Evolutionary conservation across 352 stramenopile genomes (phyloP).

Genomic region (Phytophthora chlamydospora): DNA sequence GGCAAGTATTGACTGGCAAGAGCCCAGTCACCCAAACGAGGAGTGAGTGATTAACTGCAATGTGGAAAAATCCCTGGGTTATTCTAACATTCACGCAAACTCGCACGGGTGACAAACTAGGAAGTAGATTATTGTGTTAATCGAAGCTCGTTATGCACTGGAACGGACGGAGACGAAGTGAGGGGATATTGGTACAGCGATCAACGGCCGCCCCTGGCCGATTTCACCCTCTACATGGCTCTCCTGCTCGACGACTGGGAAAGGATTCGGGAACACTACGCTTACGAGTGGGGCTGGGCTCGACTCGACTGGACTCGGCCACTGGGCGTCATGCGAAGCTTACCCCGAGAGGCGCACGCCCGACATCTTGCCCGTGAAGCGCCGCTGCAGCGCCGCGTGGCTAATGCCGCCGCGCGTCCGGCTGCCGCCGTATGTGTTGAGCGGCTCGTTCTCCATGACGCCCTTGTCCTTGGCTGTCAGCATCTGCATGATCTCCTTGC

Average conservation of each 20-base stretch:
- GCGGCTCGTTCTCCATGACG: constrained; percentile 69
- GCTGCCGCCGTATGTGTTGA: constrained; percentile 71
- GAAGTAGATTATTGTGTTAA: constrained; percentile 3
- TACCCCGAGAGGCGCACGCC: constrained; percentile 59
- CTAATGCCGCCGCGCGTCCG: constrained; percentile 68
- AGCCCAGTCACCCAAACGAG: constrained; percentile 3
- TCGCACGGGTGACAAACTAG: neutral
- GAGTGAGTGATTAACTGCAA: too few relatives aligned
- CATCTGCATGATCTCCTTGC: constrained; percentile 81
- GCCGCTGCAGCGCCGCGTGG: constrained; percentile 76
- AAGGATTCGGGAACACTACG: constrained; percentile 7
- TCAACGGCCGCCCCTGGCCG: constrained; percentile 24
- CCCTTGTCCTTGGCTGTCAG: constrained; percentile 66
- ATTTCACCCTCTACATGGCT: constrained; percentile 29
- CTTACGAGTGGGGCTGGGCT: constrained; percentile 30
- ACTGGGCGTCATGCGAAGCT: constrained; percentile 1
- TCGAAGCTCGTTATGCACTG: neutral
- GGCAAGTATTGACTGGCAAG: constrained; percentile 26
- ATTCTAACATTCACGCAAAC: too few relatives aligned
- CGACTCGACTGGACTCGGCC: constrained; percentile 27
- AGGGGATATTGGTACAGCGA: constrained; percentile 31
- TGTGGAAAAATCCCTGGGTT: too few relatives aligned
- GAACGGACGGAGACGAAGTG: constrained; percentile 1
- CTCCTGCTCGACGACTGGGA: constrained; percentile 16
- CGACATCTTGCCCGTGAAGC: constrained; percentile 87